phyloP scores from a whole-genome alignment of 169 alveolate species.

The Plasmodium coatneyi region DNA sequence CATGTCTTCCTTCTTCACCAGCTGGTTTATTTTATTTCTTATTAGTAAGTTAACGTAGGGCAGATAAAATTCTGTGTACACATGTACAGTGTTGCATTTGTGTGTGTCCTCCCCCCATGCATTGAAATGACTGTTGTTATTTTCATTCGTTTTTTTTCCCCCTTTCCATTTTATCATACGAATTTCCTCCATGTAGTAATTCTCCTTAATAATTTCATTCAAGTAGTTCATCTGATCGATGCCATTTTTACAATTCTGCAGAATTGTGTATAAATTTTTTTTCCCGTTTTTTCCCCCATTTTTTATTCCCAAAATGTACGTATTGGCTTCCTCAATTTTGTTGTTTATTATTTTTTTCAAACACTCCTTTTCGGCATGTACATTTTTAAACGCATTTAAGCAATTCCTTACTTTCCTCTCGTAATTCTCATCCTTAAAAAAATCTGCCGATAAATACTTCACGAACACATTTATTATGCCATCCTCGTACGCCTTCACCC shows the following conservation, averaged over 20 bases:
- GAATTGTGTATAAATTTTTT: constrained; percentile 7
- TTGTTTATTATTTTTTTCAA: constrained; percentile 22
- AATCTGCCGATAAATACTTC: constrained; percentile 15
- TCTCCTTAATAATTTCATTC: constrained; percentile 21
- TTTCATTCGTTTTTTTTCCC: not conserved
- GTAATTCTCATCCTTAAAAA: constrained; percentile 31
- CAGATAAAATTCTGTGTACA: constrained; percentile 45
- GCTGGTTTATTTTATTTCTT: constrained; percentile 29
- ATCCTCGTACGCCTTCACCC: constrained; percentile 12
- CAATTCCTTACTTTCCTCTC: constrained; percentile 32
- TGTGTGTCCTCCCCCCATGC: not conserved
- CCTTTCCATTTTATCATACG: not conserved
- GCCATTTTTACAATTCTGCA: constrained; percentile 51
- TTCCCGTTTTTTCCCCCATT: constrained; percentile 4
- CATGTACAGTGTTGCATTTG: not conserved
- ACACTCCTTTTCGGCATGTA: constrained; percentile 48
- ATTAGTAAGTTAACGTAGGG: constrained; percentile 54
- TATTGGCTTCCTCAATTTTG: constrained; percentile 17
- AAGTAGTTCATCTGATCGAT: constrained; percentile 36
- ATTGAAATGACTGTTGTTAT: not conserved
- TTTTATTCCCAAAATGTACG: constrained; percentile 26
- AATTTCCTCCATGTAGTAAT: not conserved
- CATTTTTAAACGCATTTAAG: constrained; percentile 18
- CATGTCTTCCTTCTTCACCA: constrained; percentile 50
- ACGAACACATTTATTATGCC: constrained; percentile 10